Evolutionary conservation across 2,329 filamentous ascomycete genomes (phyloP).

Genomic region (Pseudocercospora cruenta): DNA sequence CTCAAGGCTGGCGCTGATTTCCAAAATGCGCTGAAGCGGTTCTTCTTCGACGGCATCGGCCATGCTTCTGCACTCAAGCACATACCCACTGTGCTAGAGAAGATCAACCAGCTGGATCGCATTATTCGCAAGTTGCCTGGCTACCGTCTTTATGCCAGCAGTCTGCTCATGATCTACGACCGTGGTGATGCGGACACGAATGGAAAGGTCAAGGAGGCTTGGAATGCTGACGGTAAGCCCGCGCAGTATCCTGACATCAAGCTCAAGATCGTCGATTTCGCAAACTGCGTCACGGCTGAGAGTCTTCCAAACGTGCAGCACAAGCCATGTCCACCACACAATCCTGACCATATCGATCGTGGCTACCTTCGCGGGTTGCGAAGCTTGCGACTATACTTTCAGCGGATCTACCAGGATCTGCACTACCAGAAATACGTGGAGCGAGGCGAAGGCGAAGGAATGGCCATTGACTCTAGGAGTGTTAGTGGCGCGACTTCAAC

Average conservation of each 20-base stretch:
- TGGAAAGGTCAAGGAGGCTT: constrained; percentile 39
- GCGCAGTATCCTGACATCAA: constrained; percentile 61
- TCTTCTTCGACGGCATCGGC: constrained; percentile 87
- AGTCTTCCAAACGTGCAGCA: constrained; percentile 58
- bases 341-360: constrained; percentile 79
- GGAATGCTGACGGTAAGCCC: constrained; percentile 21
- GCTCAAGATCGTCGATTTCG: constrained; percentile 97
- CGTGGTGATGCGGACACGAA: constrained; percentile 67
- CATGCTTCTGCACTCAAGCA: constrained; percentile 79
- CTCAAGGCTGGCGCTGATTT: constrained; percentile 88
- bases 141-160: constrained; percentile 94
- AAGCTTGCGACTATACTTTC: constrained; percentile 80
- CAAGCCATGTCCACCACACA: constrained; percentile 73
- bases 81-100: constrained; percentile 83
- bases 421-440: constrained; percentile 35
- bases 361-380: constrained; percentile 86
- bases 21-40: constrained; percentile 81
- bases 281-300: constrained; percentile 91
- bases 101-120: constrained; percentile 78
- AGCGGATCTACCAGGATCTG: constrained; percentile 82
- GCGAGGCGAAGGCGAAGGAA: constrained; percentile 41
- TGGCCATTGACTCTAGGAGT: constrained; percentile 37
- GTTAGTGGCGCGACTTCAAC: constrained; percentile 30
- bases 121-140: constrained; percentile 79
- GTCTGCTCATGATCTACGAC: constrained; percentile 93